A percentile compares a stretch with the other conserved stretches of the same genome.
Conservation (phyloP, 2,329 filamentous ascomycete species). For the Penicillium rolfsii region DNA sequence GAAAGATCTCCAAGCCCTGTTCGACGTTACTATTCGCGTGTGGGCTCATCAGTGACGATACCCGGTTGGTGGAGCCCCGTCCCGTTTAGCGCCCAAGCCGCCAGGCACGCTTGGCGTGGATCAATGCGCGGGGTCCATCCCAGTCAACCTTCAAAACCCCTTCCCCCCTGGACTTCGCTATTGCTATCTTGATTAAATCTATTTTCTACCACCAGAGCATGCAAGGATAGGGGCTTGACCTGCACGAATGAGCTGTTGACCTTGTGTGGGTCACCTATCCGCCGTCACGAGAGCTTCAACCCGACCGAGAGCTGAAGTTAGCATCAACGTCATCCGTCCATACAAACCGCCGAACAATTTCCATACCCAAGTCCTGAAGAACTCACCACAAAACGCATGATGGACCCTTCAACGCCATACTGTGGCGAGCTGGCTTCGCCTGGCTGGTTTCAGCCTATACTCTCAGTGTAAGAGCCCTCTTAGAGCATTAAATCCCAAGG, state of each 20-base stretch:
- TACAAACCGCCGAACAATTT: slow-evolving; percentile 8
- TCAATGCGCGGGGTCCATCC: slow-evolving; percentile 4
- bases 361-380: slow-evolving; percentile 7
- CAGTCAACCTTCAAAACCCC: background rate
- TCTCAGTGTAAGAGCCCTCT: slow-evolving; percentile 24
- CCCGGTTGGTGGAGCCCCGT: background rate
- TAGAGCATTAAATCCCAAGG: slow-evolving; percentile 1
- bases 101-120: slow-evolving; percentile 6
- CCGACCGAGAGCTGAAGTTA: slow-evolving; percentile 1
- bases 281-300: slow-evolving; percentile 8
- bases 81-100: slow-evolving; percentile 2
- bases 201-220: background rate
- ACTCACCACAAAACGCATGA: slow-evolving; percentile 6
- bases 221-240: background rate
- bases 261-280: slow-evolving; percentile 8
- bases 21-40: background rate
- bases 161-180: background rate
- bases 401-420: slow-evolving; percentile 38
- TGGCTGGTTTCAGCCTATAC: slow-evolving; percentile 43
- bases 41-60: background rate
- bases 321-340: slow-evolving; percentile 3
- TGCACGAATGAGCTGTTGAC: background rate
- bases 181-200: background rate
- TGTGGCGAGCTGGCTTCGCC: slow-evolving; percentile 58
- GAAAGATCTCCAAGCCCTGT: background rate